A percentile compares a stretch with the other conserved stretches of the same genome.
Evolutionary conservation across 768 basidiomycete species (phyloP).

Genomic region (Holtermanniella nyarrowii): DNA sequence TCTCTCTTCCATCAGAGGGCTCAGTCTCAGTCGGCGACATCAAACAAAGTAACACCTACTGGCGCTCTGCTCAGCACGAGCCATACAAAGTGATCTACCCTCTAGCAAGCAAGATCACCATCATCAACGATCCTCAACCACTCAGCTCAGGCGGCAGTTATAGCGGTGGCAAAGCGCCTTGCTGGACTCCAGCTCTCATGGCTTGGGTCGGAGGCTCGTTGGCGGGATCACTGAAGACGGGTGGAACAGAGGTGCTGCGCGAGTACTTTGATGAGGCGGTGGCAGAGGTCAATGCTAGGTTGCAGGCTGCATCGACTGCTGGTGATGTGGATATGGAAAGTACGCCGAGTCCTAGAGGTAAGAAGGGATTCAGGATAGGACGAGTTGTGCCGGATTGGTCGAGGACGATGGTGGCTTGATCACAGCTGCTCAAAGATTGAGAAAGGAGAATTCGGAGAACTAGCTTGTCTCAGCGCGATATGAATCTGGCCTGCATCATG

Average conservation of each 20-base stretch:
- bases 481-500: too few relatives aligned
- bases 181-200: constrained; percentile 68
- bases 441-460: constrained; percentile 49
- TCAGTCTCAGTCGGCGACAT: constrained; percentile 10
- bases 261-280: constrained; percentile 70
- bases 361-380: constrained; percentile 49
- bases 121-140: constrained; percentile 61
- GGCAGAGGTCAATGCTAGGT: constrained; percentile 3
- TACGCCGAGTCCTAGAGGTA: constrained; percentile 39
- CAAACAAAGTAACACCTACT: constrained; percentile 8
- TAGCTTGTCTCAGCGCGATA: too few relatives aligned
- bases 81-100: constrained; percentile 65
- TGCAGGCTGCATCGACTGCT: too few relatives aligned
- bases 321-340: constrained; percentile 42
- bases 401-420: constrained; percentile 24
- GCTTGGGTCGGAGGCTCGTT: constrained; percentile 91
- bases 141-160: constrained; percentile 25
- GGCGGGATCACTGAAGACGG: constrained; percentile 86
- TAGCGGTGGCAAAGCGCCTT: constrained; percentile 74
- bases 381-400: constrained; percentile 45
- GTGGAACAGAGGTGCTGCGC: constrained; percentile 66
- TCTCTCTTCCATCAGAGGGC: constrained; percentile 2
- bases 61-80: constrained; percentile 47
- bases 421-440: constrained; percentile 15
- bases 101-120: constrained; percentile 61